Percentiles rank a stretch among this genome's conserved stretches.
Conservation (phyloP, 208 protist genomes). For the Crithidia fasciculata region DNA sequence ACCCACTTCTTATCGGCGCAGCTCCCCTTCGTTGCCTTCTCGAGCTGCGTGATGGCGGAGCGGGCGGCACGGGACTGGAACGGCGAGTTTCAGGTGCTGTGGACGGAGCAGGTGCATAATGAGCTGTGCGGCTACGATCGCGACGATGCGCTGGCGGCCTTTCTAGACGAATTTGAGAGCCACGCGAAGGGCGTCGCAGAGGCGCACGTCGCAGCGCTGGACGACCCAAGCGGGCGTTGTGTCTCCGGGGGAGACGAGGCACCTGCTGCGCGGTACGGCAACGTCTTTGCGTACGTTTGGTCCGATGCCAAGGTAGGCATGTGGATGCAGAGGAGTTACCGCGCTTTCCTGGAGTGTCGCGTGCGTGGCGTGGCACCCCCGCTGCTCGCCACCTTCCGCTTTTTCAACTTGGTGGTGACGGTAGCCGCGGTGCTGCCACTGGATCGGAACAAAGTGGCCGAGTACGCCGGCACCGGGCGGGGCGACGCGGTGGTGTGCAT, state of each 20-base stretch:
- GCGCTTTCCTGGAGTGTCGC: constrained; percentile 37
- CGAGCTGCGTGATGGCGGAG: constrained; percentile 31
- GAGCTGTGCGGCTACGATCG: constrained; percentile 17
- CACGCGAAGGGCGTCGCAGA: constrained; percentile 44
- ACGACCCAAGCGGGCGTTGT: not conserved
- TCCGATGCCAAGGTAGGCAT: constrained; percentile 45
- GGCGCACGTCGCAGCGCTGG: constrained; percentile 6
- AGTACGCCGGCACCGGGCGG: constrained; percentile 44
- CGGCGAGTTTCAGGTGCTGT: constrained; percentile 57
- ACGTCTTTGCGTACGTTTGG: constrained; percentile 61
- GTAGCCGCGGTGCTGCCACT: constrained; percentile 57
- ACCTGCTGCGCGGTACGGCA: constrained; percentile 49
- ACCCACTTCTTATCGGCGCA: constrained; percentile 35
- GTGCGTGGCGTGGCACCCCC: constrained; percentile 43
- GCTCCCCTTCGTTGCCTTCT: constrained; percentile 35
- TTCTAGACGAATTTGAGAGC: constrained; percentile 50
- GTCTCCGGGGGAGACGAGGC: not conserved
- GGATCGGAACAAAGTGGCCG: constrained; percentile 24
- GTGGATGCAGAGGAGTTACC: constrained; percentile 64
- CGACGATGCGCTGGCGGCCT: constrained; percentile 21
- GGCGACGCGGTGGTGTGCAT: constrained; percentile 34
- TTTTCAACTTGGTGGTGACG: constrained; percentile 50
- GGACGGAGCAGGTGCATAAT: constrained; percentile 25
- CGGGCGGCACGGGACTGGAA: constrained; percentile 57
- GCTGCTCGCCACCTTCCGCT: constrained; percentile 64